Evolutionary conservation across 805 yeast species (phyloP).

Genomic region (Suhomyces sp.): DNA sequence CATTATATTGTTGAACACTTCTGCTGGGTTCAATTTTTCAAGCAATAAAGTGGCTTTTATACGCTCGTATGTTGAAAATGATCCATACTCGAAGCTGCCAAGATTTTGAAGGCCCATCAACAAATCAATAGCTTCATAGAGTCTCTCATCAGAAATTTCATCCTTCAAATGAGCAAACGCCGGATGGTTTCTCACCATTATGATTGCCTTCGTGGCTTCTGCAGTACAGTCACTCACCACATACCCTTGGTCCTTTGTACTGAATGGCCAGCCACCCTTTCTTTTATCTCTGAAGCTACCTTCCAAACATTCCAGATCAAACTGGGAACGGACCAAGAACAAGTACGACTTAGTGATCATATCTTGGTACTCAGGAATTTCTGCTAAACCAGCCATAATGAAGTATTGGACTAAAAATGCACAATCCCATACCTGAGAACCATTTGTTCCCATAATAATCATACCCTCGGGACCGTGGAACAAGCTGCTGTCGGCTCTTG

Average conservation of each 20-base stretch:
- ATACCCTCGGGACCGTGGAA: slow-evolving; percentile 90
- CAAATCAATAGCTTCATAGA: slow-evolving; percentile 74
- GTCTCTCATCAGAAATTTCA: slow-evolving; percentile 52
- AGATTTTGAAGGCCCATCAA: slow-evolving; percentile 74
- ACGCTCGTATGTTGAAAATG: slow-evolving; percentile 87
- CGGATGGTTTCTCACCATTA: slow-evolving; percentile 79
- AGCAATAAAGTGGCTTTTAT: slow-evolving; percentile 77
- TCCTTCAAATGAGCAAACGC: slow-evolving; percentile 47
- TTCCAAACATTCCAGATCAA: slow-evolving; percentile 70
- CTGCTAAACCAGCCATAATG: slow-evolving; percentile 76
- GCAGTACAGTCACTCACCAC: slow-evolving; percentile 97
- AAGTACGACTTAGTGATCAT: slow-evolving; percentile 64
- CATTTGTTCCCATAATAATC: slow-evolving; percentile 95
- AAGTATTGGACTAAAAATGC: slow-evolving; percentile 87
- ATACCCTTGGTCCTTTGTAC: slow-evolving; percentile 94
- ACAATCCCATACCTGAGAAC: slow-evolving; percentile 96
- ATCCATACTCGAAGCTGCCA: slow-evolving; percentile 79
- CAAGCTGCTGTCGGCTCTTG: slow-evolving; percentile 69
- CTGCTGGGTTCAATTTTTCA: slow-evolving; percentile 90
- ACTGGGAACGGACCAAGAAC: slow-evolving; percentile 80
- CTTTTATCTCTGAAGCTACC: slow-evolving; percentile 84
- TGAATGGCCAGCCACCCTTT: slow-evolving; percentile 93
- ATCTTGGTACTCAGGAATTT: slow-evolving; percentile 60
- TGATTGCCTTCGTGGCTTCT: slow-evolving; percentile 88
- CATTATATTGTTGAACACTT: slow-evolving; percentile 97